These are phyloP conservation scores for Adansonia rubrostipa DNA, from an alignment of 441 rosid species.

Conservation along the genomic window DNA sequence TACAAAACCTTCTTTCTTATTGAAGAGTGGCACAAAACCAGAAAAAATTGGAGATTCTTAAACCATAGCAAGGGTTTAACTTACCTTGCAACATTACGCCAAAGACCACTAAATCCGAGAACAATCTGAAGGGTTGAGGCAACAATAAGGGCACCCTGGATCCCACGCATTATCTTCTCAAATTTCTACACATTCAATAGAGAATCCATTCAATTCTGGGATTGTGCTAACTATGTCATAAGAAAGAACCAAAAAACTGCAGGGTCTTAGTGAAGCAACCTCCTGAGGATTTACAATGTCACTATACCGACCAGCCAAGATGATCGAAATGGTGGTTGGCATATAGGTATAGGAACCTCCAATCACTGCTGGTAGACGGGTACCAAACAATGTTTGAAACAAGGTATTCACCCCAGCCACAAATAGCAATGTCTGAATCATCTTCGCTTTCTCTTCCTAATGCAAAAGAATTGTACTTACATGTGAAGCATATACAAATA, in stretches of 20 bases:
- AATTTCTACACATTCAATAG: conserved; percentile 50
- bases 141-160: conserved; percentile 74
- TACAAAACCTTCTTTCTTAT: neutral
- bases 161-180: conserved; percentile 65
- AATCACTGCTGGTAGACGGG: conserved; percentile 68
- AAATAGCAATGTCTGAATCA: conserved; percentile 69
- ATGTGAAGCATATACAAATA: neutral
- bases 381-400: conserved; percentile 63
- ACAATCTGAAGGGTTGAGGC: conserved; percentile 71
- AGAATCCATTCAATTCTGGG: conserved; percentile 21
- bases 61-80: conserved; percentile 18
- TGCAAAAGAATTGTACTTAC: neutral
- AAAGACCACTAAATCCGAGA: conserved; percentile 75
- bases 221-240: neutral
- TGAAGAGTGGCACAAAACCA: neutral
- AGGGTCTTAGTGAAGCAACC: conserved; percentile 37
- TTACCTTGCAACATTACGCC: conserved; percentile 76
- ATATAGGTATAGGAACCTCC: conserved; percentile 71
- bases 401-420: conserved; percentile 72
- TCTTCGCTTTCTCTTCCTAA: conserved; percentile 76
- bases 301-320: conserved; percentile 62
- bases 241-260: neutral
- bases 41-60: conserved; percentile 1
- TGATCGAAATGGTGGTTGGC: conserved; percentile 67
- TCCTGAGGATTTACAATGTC: conserved; percentile 65